A percentile compares a stretch with the other conserved stretches of the same genome.
Conservation (phyloP, 495 filamentous ascomycete species). For the Neurospora tetrasperma region DNA sequence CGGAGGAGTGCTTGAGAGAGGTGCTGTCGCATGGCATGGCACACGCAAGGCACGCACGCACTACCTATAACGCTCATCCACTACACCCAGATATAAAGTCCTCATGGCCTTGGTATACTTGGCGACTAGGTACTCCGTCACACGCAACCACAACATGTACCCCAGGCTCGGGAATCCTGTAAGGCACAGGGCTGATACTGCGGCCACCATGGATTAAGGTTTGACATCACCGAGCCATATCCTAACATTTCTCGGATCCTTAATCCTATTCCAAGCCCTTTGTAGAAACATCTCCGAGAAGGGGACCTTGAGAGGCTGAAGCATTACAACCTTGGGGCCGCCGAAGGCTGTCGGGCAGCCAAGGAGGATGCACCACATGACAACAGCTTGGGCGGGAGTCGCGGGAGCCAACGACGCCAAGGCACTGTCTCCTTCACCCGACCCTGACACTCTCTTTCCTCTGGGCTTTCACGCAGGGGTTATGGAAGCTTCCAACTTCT, state of each 20-base stretch:
- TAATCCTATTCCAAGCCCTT: conserved; percentile 17
- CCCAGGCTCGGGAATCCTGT: neutral
- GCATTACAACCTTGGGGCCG: conserved; percentile 12
- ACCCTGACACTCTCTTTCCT: conserved; percentile 2
- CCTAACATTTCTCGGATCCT: conserved; percentile 5
- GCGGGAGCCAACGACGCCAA: conserved; percentile 12
- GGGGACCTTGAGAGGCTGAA: conserved; percentile 5
- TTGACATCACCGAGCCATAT: conserved; percentile 17
- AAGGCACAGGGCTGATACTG: conserved; percentile 8
- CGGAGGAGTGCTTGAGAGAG: neutral
- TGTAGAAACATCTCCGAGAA: conserved; percentile 23
- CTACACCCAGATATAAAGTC: neutral
- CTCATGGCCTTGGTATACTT: neutral
- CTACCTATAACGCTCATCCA: neutral
- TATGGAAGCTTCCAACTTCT: conserved; percentile 8
- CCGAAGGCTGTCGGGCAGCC: conserved; percentile 10
- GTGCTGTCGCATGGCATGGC: neutral
- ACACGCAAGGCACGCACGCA: neutral
- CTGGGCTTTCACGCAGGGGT: conserved; percentile 16
- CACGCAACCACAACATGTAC: neutral
- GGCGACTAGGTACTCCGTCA: neutral
- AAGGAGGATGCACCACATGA: neutral
- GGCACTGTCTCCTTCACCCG: neutral
- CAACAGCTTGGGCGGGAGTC: neutral
- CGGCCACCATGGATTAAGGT: conserved; percentile 15